phyloP scores from a whole-genome alignment of 331 rosid genomes.

The Acacia pycnantha region DNA sequence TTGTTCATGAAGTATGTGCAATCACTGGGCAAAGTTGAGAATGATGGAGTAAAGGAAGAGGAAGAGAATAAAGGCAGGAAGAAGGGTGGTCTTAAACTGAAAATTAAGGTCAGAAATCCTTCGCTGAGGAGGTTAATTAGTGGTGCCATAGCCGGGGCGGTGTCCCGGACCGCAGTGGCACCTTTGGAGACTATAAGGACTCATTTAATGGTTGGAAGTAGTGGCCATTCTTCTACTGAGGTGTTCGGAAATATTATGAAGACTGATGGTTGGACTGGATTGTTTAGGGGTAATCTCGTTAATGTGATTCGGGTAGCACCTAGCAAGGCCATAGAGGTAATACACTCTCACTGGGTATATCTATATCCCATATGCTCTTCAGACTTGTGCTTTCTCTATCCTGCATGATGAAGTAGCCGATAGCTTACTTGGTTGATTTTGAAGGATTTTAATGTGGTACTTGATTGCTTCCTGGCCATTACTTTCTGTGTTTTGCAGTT shows the following conservation, averaged over 20 bases:
- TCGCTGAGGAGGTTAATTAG: slow-evolving; percentile 80
- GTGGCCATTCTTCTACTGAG: slow-evolving; percentile 75
- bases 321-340: slow-evolving; percentile 98
- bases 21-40: slow-evolving; percentile 56
- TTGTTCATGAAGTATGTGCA: slow-evolving; percentile 55
- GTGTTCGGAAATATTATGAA: slow-evolving; percentile 76
- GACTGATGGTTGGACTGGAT: slow-evolving; percentile 91
- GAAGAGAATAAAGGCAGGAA: slow-evolving; percentile 43
- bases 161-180: slow-evolving; percentile 88
- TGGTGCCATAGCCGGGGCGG: slow-evolving; percentile 90
- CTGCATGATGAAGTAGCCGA: neutral
- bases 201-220: slow-evolving; percentile 95
- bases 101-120: slow-evolving; percentile 71
- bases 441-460: neutral
- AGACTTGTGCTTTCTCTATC: neutral
- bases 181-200: slow-evolving; percentile 98
- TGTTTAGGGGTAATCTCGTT: slow-evolving; percentile 91
- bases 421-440: neutral
- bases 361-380: neutral
- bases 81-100: slow-evolving; percentile 54
- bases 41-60: slow-evolving; percentile 47
- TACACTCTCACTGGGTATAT: neutral
- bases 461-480: neutral
- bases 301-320: slow-evolving; percentile 97
- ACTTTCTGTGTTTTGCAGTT: neutral